Evolutionary conservation across 352 stramenopile species (phyloP).

Genomic region (Phytophthora citricola): DNA sequence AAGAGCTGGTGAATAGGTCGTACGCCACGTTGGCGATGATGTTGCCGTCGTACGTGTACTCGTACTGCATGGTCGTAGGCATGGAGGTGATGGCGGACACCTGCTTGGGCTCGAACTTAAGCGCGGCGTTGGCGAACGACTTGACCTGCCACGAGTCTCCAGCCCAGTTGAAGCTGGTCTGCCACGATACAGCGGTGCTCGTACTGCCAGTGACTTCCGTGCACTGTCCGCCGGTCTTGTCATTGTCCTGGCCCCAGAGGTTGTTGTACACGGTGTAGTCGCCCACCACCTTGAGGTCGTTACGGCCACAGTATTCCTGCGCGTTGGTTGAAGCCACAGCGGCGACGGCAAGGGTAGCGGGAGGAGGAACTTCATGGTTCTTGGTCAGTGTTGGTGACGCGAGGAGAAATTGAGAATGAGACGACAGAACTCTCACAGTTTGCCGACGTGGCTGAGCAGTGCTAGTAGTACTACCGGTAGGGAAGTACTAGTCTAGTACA

Average conservation of each 20-base stretch:
- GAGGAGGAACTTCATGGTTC: constrained; percentile 28
- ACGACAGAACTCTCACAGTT: neutral
- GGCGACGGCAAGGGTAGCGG: constrained; percentile 16
- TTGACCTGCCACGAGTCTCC: constrained; percentile 46
- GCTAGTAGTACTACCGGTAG: too few species aligned
- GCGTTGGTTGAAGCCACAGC: constrained; percentile 17
- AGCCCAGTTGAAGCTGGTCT: constrained; percentile 48
- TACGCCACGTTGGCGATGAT: constrained; percentile 53
- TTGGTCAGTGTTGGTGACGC: constrained; percentile 8
- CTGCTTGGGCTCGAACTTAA: constrained; percentile 43
- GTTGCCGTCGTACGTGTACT: constrained; percentile 41
- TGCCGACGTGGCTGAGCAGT: too few species aligned
- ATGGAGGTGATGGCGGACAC: constrained; percentile 42
- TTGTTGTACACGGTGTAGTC: constrained; percentile 64
- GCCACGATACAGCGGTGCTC: constrained; percentile 40
- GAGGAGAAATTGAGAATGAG: constrained; percentile 26
- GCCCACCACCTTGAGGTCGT: constrained; percentile 34
- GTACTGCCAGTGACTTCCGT: constrained; percentile 40
- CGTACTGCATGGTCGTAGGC: constrained; percentile 45
- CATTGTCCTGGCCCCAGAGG: constrained; percentile 41
- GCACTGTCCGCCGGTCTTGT: constrained; percentile 45
- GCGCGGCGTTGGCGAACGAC: constrained; percentile 52
- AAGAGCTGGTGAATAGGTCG: constrained; percentile 46
- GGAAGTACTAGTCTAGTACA: too few species aligned
- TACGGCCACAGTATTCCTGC: constrained; percentile 39